Evolutionary conservation across 2,329 filamentous ascomycete genomes (phyloP).

Genomic region (Trichoderma pleuroti): DNA sequence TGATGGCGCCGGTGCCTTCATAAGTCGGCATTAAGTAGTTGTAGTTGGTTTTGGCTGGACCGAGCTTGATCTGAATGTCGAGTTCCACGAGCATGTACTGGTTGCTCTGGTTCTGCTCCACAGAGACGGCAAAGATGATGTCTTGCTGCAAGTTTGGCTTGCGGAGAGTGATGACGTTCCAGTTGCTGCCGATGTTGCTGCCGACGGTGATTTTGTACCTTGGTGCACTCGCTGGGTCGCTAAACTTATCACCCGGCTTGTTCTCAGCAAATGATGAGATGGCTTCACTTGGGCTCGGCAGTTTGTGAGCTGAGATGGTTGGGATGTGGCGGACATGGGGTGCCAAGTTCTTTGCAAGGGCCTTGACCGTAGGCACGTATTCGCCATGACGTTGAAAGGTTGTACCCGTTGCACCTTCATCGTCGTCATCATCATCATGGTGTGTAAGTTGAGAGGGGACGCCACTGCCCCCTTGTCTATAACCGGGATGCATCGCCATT

Average conservation of each 20-base stretch:
- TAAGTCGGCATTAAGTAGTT: neutral
- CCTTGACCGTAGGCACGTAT: neutral
- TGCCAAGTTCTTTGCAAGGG: neutral
- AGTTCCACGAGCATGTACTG: neutral
- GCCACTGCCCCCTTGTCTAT: neutral
- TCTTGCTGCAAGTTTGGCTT: neutral
- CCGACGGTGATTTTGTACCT: neutral
- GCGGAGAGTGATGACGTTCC: neutral
- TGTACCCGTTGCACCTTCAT: neutral
- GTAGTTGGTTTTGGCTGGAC: neutral
- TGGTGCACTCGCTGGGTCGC: neutral
- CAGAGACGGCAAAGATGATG: neutral
- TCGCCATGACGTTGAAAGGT: neutral
- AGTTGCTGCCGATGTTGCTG: neutral
- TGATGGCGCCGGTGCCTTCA: neutral
- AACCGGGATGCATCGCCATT: neutral
- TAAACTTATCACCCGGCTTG: neutral
- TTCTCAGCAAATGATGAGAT: neutral
- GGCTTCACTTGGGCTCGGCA: neutral
- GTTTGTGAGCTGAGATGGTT: neutral
- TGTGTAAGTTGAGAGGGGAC: neutral
- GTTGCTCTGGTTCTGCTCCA: neutral
- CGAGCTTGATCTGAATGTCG: neutral
- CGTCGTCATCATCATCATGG: neutral
- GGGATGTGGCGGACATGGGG: neutral